Base-by-base conservation (phyloP, 768 basidiomycete species). In the Tylopilus rubrobrunneus region DNA sequence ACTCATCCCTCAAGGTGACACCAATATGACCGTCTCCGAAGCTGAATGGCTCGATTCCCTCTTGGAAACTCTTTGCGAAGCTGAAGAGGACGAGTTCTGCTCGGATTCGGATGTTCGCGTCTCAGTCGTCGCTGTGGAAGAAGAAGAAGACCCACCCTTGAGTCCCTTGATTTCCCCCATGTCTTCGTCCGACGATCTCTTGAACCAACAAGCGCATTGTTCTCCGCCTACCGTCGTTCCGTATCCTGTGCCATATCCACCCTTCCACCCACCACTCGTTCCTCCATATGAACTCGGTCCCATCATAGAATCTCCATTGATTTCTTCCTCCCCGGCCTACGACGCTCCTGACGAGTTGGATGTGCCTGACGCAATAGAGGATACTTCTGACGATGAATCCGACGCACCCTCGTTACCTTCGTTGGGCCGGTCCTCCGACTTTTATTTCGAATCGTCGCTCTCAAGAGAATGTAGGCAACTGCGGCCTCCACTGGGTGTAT, bases 321-420 rank as follows among this genome's bases (percentile, higher is more conserved):
- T 74, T 53, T 73, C 78, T 60, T 54, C 59, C 36, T 59, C 65
- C 15, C 59, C 66, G 23, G 63, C 66, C 56, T 74, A 71, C 73
- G 78, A 82, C 65, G 76, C 85, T 44, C 75, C 86, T 61, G 81
- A 86, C 71, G 83, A 87, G 71, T 63, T 80, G 58, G 86, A 86
- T 62, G 81, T 89, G 41, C 88, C 87, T 42, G 89, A 90, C 64
- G 83, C 87, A 40, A 87, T 90, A 77, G 88, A 90, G 68, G 89
- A 91, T 70, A 81, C 79, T 36, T 91, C 89, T 43, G 89, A 91
- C 72, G 89, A 91, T 73, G 89, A 90, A 74, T 89, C 88, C 15
- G 89, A 91, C 61, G 73, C 79, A 5, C 80, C 76, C 10, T 78
- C 80, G 10, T 84, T 86, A 7, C 86, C 85, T 45, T 84, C 80